phyloP scores from a whole-genome alignment of 116 monocot genomes.

The Posidonia oceanica region DNA sequence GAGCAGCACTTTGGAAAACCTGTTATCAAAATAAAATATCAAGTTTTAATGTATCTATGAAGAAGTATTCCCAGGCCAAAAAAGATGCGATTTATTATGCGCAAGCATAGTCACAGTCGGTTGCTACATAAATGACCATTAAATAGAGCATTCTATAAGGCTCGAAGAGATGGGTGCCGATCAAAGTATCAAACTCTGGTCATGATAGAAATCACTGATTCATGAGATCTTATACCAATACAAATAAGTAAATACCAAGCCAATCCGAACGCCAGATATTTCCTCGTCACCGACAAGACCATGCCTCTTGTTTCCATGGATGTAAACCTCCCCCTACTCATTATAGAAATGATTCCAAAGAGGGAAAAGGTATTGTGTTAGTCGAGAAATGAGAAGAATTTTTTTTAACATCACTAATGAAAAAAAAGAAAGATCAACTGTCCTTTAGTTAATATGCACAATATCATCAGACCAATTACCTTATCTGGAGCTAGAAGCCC shows the following conservation, averaged over 20 bases:
- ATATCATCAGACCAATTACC: constrained; percentile 19
- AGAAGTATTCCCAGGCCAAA: too few species aligned
- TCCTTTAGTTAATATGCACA: too few species aligned
- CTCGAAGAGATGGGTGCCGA: too few species aligned
- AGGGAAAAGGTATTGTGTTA: not conserved
- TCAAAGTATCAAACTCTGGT: too few species aligned
- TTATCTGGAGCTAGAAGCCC: constrained; percentile 87
- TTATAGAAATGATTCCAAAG: not conserved
- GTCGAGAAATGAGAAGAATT: not conserved
- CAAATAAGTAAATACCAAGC: constrained; percentile 40
- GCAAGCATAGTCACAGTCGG: too few species aligned
- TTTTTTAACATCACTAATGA: not conserved
- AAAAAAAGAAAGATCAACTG: not conserved
- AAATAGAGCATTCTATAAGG: too few species aligned
- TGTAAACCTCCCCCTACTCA: constrained; percentile 74
- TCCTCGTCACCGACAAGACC: constrained; percentile 87
- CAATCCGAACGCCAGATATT: constrained; percentile 77
- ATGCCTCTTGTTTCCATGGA: constrained; percentile 64
- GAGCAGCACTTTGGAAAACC: constrained; percentile 98
- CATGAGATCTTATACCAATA: too few species aligned
- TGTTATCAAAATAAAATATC: constrained; percentile 17
- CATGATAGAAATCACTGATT: too few species aligned
- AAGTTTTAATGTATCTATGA: not conserved
- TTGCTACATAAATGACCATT: too few species aligned
- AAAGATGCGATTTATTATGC: too few species aligned